Evolutionary conservation across 805 yeast species (phyloP), one percentile per base, ranked within the genome.

Genomic region (Yarrowia sp.): DNA sequence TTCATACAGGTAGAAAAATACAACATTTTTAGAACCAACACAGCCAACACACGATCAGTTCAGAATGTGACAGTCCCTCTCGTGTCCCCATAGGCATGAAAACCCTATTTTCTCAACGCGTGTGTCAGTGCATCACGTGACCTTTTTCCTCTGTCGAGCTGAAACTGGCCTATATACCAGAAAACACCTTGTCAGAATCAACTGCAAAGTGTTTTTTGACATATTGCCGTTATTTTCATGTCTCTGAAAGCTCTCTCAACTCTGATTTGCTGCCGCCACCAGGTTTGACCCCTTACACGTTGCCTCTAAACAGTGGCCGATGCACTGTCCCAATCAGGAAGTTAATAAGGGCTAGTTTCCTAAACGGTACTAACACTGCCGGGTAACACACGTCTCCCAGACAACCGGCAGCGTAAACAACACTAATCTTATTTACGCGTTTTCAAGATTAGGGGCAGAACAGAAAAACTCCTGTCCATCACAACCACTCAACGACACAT

Each of bases 351-450:
- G 61, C 38, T 55, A 14, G 45, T 15, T 55, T 28, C 61, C 61
- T n/a, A 22, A 22, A 14, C 4, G 9, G 43, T 4, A 4, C 36
- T 13, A 10, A 3, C 17, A 51, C 60, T 51, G n/a, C 61, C 61
- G 61, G 61, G 61, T 55, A 55, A 55, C 47, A 39, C 61, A 10
- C 61, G 61, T 55, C 61, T 39, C 61, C 61, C 61, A 55, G 61
- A 55, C 61, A 55, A 55, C 61, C 61, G 47, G 47, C 61, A 55
- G 47, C 61, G 61, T 55, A 55, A 55, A 55, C 61, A 55, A 55
- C 47, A 41, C 61, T 55, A 55, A 55, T 55, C 61, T 55, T 55
- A 55, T 55, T 55, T 41, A 55, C 61, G 61, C 61, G 61, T 55
- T 55, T 55, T 55, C 61, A 39, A 55, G 61, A 39, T 55, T 55